Evolutionary conservation across 305 asterid species (phyloP).

Genomic region (Withania somnifera): DNA sequence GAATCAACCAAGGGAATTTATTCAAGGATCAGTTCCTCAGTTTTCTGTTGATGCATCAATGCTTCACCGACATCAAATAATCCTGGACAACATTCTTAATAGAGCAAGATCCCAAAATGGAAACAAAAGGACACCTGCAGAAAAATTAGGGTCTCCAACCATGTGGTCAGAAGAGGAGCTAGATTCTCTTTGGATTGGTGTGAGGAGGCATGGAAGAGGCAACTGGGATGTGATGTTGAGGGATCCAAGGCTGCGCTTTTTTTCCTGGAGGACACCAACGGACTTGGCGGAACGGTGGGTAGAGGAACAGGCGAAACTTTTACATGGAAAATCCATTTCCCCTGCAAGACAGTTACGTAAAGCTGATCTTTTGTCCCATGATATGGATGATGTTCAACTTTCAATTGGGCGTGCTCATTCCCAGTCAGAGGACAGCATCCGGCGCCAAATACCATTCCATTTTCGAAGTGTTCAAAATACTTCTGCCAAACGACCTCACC

Average conservation of each 20-base stretch:
- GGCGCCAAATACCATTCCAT: conserved; percentile 3
- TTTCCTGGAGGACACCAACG: conserved; percentile 34
- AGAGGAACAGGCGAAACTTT: conserved; percentile 36
- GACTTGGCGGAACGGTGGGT: conserved; percentile 60
- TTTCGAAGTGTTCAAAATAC: conserved; percentile 2
- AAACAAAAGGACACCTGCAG: conserved; percentile 21
- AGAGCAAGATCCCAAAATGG: conserved; percentile 38
- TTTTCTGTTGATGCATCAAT: conserved; percentile 26
- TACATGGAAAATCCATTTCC: conserved; percentile 17
- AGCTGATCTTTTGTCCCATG: conserved; percentile 10
- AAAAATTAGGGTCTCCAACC: conserved; percentile 25
- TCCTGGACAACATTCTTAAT: conserved; percentile 36
- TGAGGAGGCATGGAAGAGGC: conserved; percentile 62
- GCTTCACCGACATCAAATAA: conserved; percentile 32
- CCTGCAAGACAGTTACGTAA: conserved; percentile 11
- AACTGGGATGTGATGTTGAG: conserved; percentile 53
- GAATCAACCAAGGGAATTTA: conserved; percentile 25
- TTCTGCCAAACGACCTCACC: conserved; percentile 11
- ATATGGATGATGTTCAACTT: conserved; percentile 13
- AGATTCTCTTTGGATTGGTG: conserved; percentile 69
- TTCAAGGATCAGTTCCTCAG: conserved; percentile 15
- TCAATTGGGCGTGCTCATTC: conserved; percentile 25
- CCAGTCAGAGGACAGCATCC: not conserved
- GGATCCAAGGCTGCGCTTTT: conserved; percentile 42
- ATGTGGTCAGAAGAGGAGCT: conserved; percentile 64